These are phyloP conservation scores for Entomortierella lignicola DNA, from an alignment of 192 early-diverging fungal species.

Conservation along the genomic window DNA sequence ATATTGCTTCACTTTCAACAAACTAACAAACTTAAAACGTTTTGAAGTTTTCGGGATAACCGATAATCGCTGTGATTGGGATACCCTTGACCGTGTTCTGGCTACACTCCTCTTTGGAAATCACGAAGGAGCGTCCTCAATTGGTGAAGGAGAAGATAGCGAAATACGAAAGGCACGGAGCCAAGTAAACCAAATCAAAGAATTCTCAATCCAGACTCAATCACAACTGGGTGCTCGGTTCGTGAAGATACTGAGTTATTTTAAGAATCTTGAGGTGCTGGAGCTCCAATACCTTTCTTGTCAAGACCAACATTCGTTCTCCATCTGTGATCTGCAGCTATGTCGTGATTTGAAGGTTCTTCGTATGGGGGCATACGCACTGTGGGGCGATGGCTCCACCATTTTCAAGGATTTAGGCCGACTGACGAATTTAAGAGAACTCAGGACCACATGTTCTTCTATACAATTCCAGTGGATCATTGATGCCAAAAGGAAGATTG, in stretches of 20 bases:
- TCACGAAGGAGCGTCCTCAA: background rate
- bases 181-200: constrained; percentile 4
- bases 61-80: constrained; percentile 21
- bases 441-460: background rate
- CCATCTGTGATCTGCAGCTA: background rate
- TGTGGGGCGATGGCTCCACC: background rate
- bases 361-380: background rate
- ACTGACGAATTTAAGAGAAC: constrained; percentile 12
- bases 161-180: background rate
- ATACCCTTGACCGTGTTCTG: constrained; percentile 21
- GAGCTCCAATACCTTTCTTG: background rate
- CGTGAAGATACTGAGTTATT: background rate
- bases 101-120: constrained; percentile 11
- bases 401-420: constrained; percentile 6
- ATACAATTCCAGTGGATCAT: constrained; percentile 12
- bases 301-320: constrained; percentile 1
- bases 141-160: background rate
- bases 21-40: constrained; percentile 18
- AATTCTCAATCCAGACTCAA: constrained; percentile 5
- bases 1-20: constrained; percentile 28
- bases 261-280: constrained; percentile 21
- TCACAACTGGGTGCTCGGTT: background rate
- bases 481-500: constrained; percentile 2
- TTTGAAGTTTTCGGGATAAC: constrained; percentile 16
- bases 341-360: constrained; percentile 14